These are phyloP conservation scores for Ophiocordyceps unilateralis DNA, from an alignment of 2,329 filamentous ascomycete species.

Conservation along the genomic window DNA sequence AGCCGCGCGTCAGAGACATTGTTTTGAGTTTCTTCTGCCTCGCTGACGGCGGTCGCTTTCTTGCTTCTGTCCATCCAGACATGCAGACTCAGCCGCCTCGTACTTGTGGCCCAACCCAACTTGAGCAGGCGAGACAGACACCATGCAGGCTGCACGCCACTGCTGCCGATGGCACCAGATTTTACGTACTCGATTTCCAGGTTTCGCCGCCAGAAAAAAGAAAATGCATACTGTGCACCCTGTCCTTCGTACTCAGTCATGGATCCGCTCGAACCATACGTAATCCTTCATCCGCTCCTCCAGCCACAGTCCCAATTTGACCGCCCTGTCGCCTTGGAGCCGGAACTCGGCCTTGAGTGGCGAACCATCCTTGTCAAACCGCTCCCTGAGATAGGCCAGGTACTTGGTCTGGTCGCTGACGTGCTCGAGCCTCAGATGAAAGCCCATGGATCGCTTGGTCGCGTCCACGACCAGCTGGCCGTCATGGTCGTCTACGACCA, in stretches of 20 bases:
- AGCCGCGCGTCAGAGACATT: not conserved
- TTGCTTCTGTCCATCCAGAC: not conserved
- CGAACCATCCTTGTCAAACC: not conserved
- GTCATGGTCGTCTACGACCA: conserved; percentile 7
- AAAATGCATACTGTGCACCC: not conserved
- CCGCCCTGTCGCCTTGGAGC: conserved; percentile 1
- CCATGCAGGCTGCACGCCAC: not conserved
- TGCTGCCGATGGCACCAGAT: not conserved
- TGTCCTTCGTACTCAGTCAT: not conserved
- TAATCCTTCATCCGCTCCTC: conserved; percentile 1
- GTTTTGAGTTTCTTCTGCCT: not conserved
- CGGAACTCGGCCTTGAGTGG: conserved; percentile 1
- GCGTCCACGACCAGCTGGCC: conserved; percentile 9
- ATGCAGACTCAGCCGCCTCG: conserved; percentile 1
- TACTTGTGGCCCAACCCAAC: not conserved
- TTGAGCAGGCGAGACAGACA: not conserved
- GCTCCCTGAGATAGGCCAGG: conserved; percentile 1
- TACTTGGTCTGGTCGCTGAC: conserved; percentile 5
- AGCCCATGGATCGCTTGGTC: conserved; percentile 11
- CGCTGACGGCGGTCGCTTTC: no score
- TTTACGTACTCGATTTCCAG: not conserved
- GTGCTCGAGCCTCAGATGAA: conserved; percentile 8
- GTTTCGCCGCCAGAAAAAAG: not conserved
- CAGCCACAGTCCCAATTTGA: conserved; percentile 1
- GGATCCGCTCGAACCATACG: conserved; percentile 1